A percentile compares a stretch with the other conserved stretches of the same genome.
Conservation (phyloP, 805 yeast genomes). For the Sugiyamaella boreocaroliniensis region DNA sequence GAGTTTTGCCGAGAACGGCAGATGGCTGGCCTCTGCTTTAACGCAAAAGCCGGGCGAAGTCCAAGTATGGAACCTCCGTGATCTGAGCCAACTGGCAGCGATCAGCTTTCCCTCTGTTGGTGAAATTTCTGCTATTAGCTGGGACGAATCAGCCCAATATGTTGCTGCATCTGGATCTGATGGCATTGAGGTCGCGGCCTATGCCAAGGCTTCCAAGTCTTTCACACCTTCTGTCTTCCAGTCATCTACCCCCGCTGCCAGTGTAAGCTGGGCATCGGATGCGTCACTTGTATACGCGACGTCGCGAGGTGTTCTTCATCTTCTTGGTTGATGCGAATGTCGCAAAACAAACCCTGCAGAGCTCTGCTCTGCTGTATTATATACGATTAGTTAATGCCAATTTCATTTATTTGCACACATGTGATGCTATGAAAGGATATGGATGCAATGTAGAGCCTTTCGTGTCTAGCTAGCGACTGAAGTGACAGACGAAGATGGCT, state of each 20-base stretch:
- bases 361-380: background rate
- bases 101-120: constrained; percentile 4
- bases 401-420: background rate
- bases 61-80: constrained; percentile 47
- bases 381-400: background rate
- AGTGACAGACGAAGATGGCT: background rate
- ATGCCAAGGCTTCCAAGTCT: constrained; percentile 36
- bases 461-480: background rate
- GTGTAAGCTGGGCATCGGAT: constrained; percentile 16
- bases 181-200: constrained; percentile 31
- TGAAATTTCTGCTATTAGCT: constrained; percentile 13
- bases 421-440: background rate
- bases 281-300: constrained; percentile 14
- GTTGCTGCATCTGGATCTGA: constrained; percentile 16
- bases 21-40: constrained; percentile 42
- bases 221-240: constrained; percentile 26
- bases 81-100: constrained; percentile 20
- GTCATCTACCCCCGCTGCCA: constrained; percentile 4
- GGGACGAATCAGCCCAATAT: constrained; percentile 28
- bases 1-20: constrained; percentile 57
- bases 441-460: background rate
- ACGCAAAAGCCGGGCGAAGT: constrained; percentile 24
- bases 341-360: no score
- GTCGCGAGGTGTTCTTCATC: constrained; percentile 17
- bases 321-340: background rate